A percentile compares a stretch with the other conserved stretches of the same genome.
phyloP scores from a whole-genome alignment of 2,329 filamentous ascomycete genomes.

The Stemphylium lycopersici region DNA sequence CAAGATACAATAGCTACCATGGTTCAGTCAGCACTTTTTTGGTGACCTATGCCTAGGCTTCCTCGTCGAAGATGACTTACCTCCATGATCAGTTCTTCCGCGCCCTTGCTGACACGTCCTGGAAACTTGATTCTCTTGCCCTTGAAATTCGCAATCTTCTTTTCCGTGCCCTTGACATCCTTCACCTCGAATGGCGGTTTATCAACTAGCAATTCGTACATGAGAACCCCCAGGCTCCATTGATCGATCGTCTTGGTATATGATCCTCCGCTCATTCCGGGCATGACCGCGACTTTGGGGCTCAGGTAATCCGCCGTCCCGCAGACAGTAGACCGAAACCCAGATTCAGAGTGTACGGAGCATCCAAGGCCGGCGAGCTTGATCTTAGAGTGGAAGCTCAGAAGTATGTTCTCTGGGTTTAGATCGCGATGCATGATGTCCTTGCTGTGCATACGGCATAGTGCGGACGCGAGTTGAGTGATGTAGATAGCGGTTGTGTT shows the following conservation, averaged over 20 bases:
- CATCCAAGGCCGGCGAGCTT: constrained; percentile 97
- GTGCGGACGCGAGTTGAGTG: constrained; percentile 80
- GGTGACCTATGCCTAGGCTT: not conserved
- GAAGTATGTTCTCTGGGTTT: constrained; percentile 91
- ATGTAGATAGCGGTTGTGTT: constrained; percentile 81
- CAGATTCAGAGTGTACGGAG: constrained; percentile 93
- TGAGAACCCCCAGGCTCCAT: constrained; percentile 91
- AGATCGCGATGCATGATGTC: constrained; percentile 94
- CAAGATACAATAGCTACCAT: constrained; percentile 53
- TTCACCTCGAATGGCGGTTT: constrained; percentile 94
- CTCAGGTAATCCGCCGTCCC: constrained; percentile 94
- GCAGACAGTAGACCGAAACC: constrained; percentile 86
- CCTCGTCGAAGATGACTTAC: constrained; percentile 18
- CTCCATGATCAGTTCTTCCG: constrained; percentile 73
- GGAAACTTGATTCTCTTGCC: constrained; percentile 86
- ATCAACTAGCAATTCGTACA: constrained; percentile 90
- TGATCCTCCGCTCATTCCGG: constrained; percentile 72
- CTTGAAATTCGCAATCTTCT: constrained; percentile 71
- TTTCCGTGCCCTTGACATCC: constrained; percentile 79
- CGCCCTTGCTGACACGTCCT: constrained; percentile 82
- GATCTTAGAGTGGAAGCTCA: constrained; percentile 92
- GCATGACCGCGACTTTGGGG: constrained; percentile 78
- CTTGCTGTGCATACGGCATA: constrained; percentile 88
- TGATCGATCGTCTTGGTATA: constrained; percentile 93
- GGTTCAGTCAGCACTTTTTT: not conserved